Evolutionary conservation across 2,329 filamentous ascomycete species (phyloP), one percentile per base, ranked within the genome.

Genomic region (Verticillium tricorpus): DNA sequence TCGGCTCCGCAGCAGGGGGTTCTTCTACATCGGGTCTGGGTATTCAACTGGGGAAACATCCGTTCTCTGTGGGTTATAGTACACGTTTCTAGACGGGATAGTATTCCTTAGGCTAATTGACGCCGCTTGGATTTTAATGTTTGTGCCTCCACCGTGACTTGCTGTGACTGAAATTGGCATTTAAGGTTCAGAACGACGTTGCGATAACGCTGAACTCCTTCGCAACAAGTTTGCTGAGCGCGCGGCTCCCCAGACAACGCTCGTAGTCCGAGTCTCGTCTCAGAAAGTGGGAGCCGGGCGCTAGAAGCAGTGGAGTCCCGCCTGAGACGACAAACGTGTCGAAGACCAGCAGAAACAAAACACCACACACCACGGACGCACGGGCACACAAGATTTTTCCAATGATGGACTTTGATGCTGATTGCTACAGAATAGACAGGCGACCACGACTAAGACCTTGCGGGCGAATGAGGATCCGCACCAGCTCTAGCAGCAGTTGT

Each of bases 11-110:
- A 9, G 22, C 45, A 14, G n/a, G 45, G n/a, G 39, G 9, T n/a
- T 4, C 11, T 22, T 50, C 19, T 25, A n/a, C 8, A 50, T 50
- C 55, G 59, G 57, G 58, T 58, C 58, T 40, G 62, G 63, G 62
- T 62, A 60, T 64, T 62, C 57, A 60, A 50, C 59, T 64, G 54
- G 63, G 63, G 62, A 62, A 60, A 64, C 60, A 60, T 37, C 60
- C 60, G 34, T 64, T 62, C 62, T 52, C 57, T 63, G 56, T 62
- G 59, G 63, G 31, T 57, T 64, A 64, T 39, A 60, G 59, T 57
- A 17, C 58, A 37, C 61, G 57, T 37, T 62, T 58, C 57, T 62
- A 60, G 59, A 60, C 62, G 58, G 58, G 60, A 54, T 56, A 57
- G 17, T 19, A 57, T 64, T 65, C 58, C 60, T 58, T 58, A 62